These are phyloP conservation scores for Elsinoe batatas DNA, from an alignment of 2,329 filamentous ascomycete species.

Conservation along the genomic window DNA sequence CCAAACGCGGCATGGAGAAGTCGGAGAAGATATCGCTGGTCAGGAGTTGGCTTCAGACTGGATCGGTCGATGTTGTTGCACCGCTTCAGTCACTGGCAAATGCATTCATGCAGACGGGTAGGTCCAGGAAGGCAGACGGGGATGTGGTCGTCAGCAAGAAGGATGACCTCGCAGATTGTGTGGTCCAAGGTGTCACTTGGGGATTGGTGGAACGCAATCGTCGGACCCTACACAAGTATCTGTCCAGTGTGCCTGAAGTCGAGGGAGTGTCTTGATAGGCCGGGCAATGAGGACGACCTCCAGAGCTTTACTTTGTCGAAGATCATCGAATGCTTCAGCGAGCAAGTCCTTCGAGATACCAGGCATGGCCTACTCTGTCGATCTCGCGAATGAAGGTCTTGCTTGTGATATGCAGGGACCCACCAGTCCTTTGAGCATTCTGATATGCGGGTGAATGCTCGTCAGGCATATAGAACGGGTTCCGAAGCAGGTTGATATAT, in stretches of 20 bases:
- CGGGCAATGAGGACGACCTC: not conserved
- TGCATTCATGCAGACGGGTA: slow-evolving; percentile 13
- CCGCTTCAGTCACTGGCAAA: slow-evolving; percentile 18
- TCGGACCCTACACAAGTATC: not conserved
- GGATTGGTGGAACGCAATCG: slow-evolving; percentile 61
- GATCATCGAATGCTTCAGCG: slow-evolving; percentile 35
- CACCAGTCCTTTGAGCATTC: slow-evolving; percentile 34
- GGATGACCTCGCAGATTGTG: slow-evolving; percentile 71
- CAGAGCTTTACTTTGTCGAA: not conserved
- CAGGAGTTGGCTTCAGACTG: slow-evolving; percentile 39
- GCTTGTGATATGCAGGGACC: slow-evolving; percentile 63
- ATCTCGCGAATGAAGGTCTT: slow-evolving; percentile 72
- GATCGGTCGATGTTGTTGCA: slow-evolving; percentile 26
- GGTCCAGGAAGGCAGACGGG: slow-evolving; percentile 18
- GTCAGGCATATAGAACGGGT: slow-evolving; percentile 90
- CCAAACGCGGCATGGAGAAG: slow-evolving; percentile 37
- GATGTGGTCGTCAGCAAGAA: slow-evolving; percentile 45
- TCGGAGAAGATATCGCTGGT: slow-evolving; percentile 56
- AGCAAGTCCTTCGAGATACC: slow-evolving; percentile 62
- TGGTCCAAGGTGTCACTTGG: slow-evolving; percentile 70
- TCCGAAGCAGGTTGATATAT: slow-evolving; percentile 79
- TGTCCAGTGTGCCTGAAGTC: not conserved
- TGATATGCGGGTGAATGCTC: slow-evolving; percentile 57
- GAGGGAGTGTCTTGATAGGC: too few species aligned
- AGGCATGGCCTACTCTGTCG: slow-evolving; percentile 71